Base-by-base conservation (phyloP, 1,139 yeast species). In the Magnusiomyces sp. region DNA sequence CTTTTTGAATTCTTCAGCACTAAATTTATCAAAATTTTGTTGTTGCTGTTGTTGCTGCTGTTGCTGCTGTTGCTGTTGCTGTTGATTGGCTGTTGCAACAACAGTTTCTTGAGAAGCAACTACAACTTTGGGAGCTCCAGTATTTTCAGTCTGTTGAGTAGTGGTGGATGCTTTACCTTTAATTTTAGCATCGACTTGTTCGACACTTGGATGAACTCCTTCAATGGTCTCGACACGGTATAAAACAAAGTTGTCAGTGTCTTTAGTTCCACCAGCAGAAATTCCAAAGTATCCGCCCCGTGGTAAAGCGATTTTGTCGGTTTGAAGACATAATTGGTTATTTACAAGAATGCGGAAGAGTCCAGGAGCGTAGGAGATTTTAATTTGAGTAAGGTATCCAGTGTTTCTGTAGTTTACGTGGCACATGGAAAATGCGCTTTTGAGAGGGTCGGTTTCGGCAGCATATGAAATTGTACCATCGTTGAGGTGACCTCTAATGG, bases 51-150 rank as follows among this genome's bases (percentile, higher is more conserved):
- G 53, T 23, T 54, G 50, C 20, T 50, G 50, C 32, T 49, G 46
- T 19, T 37, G 51, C 32, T 47, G 49, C 38, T 43, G 44, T 14
- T 42, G 42, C 45, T 70, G 78, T 90, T 59, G 97, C 90, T 66
- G 83, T 90, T 82, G 95, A 90, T 45, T 14, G 11, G n/a, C 11
- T 5, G 20, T 38, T 13, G 17, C 14, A 11, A 3, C 39, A 9
- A 9, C 20, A 23, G 39, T n/a, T 13, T 42, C 34, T n/a, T 43
- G 47, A 19, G 27, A 4, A 23, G 29, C 4, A 23, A 7, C 29
- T 5, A 7, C 29, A 23, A n/a, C n/a, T n/a, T n/a, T n/a, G n/a
- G n/a, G n/a, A n/a, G n/a, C n/a, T n/a, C n/a, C n/a, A n/a, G n/a
- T n/a, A n/a, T n/a, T n/a, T n/a, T n/a, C n/a, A n/a, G n/a, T n/a